phyloP scores from a whole-genome alignment of 1,284 basidiomycete genomes.

The Athelia sp. region DNA sequence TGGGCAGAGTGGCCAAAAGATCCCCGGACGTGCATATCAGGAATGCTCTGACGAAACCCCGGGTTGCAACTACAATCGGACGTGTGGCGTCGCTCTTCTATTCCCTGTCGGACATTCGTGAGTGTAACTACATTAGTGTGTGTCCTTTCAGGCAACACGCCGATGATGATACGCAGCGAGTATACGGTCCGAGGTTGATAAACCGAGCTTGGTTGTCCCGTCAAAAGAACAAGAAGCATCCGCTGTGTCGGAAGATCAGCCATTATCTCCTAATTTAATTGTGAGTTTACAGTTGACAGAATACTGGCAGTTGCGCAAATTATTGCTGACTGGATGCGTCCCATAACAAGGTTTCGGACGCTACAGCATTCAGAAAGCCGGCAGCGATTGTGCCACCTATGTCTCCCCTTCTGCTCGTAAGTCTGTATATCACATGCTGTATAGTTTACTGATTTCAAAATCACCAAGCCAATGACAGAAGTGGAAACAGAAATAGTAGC shows the following conservation, averaged over 20 bases:
- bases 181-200: neutral
- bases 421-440: neutral
- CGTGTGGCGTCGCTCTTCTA: slow-evolving; percentile 68
- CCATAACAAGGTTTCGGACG: too few relatives aligned
- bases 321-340: too few relatives aligned
- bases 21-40: slow-evolving; percentile 66
- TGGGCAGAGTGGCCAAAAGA: slow-evolving; percentile 61
- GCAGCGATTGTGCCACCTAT: neutral
- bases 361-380: neutral
- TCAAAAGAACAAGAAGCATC: neutral
- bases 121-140: slow-evolving; percentile 25
- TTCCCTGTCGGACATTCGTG: slow-evolving; percentile 57
- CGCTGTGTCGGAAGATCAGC: neutral
- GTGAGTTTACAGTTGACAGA: neutral
- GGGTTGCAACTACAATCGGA: slow-evolving; percentile 55
- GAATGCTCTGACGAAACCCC: slow-evolving; percentile 62
- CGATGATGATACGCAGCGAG: neutral
- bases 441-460: too few relatives aligned
- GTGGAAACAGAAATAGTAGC: neutral
- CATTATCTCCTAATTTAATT: neutral
- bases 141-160: neutral
- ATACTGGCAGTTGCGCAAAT: neutral
- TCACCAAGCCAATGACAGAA: neutral
- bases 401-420: neutral
- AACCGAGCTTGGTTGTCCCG: neutral